phyloP scores from a whole-genome alignment of 2,329 filamentous ascomycete genomes.

The Botrytis tulipae region DNA sequence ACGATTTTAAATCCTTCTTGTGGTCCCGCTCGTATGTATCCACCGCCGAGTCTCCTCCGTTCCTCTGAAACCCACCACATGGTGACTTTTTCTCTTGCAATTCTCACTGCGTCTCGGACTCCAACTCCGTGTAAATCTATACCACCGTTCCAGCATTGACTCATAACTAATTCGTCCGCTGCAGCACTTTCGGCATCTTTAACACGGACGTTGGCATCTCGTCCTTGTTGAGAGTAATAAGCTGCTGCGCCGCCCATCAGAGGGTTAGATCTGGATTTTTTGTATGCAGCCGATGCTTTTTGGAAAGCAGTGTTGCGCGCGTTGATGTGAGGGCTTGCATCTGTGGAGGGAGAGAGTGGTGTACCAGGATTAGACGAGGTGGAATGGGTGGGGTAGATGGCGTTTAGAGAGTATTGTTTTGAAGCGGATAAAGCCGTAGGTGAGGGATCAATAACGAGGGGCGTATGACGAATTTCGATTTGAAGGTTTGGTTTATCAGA shows the following conservation, averaged over 20 bases:
- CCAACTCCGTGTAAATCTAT: conserved; percentile 83
- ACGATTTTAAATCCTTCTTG: conserved; percentile 67
- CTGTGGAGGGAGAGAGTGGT: neutral
- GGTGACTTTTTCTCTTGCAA: conserved; percentile 64
- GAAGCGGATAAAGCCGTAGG: neutral
- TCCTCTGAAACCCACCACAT: conserved; percentile 75
- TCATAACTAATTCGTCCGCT: conserved; percentile 67
- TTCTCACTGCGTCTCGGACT: conserved; percentile 77
- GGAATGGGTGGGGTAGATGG: conserved; percentile 18
- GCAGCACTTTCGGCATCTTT: conserved; percentile 60
- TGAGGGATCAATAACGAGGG: conserved; percentile 26
- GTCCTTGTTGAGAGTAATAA: conserved; percentile 71
- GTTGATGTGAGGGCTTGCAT: conserved; percentile 22
- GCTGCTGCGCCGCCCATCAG: conserved; percentile 73
- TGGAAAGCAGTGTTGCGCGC: conserved; percentile 46
- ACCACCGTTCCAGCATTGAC: conserved; percentile 58
- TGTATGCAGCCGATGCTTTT: conserved; percentile 57
- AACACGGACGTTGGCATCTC: conserved; percentile 59
- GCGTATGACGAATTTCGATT: conserved; percentile 35
- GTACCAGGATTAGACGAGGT: neutral
- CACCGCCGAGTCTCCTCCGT: conserved; percentile 35
- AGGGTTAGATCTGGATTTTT: conserved; percentile 64
- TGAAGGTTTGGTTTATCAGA: conserved; percentile 28
- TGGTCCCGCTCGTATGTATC: conserved; percentile 25
- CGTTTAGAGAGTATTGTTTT: conserved; percentile 18